These are phyloP conservation scores for Dovyalis caffra DNA, from an alignment of 345 rosid genomes.

Conservation along the genomic window DNA sequence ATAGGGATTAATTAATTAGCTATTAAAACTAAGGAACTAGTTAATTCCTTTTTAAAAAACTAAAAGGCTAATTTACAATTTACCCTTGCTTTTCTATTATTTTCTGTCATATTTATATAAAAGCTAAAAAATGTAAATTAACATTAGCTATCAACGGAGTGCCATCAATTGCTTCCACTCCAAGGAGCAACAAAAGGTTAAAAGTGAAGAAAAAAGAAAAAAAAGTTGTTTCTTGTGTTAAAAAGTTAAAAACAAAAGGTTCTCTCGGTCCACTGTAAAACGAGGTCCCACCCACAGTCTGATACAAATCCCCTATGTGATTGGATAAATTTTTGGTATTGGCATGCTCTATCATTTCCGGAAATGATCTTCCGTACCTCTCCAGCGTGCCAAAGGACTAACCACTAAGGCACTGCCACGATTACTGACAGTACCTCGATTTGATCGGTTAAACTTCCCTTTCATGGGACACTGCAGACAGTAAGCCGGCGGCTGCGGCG, in stretches of 20 bases:
- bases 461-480: slow-evolving; percentile 33
- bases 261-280: no score
- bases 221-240: neutral
- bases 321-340: neutral
- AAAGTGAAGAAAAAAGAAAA: neutral
- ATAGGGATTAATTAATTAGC: no score
- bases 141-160: no score
- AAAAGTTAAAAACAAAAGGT: no score
- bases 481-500: slow-evolving; percentile 63
- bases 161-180: neutral
- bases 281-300: no score
- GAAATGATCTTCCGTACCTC: slow-evolving; percentile 20
- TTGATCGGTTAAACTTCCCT: slow-evolving; percentile 40
- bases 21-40: no score
- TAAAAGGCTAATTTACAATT: no score
- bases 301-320: no score
- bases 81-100: no score
- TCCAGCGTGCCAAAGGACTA: neutral
- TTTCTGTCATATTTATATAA: no score
- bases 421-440: neutral
- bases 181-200: neutral
- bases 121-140: no score
- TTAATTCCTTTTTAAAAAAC: no score
- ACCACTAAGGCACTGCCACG: slow-evolving; percentile 12
- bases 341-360: slow-evolving; percentile 30